Evolutionary conservation across 495 filamentous ascomycete genomes (phyloP).

Genomic region (Immersiella caudata): DNA sequence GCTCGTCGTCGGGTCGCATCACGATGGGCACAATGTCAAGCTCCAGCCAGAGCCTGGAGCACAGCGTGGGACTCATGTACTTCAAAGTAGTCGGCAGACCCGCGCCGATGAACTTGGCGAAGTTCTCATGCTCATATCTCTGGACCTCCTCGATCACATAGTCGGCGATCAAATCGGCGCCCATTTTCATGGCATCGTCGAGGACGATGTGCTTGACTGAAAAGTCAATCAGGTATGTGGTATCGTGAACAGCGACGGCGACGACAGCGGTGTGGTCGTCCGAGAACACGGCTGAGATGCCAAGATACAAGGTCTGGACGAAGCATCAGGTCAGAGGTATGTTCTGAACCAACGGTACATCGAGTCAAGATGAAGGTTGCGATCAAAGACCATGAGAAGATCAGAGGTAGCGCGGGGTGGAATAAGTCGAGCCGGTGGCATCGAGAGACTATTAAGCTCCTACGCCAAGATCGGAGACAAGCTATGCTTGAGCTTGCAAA

Average conservation of each 20-base stretch:
- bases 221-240: constrained; percentile 78
- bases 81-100: constrained; percentile 58
- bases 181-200: constrained; percentile 38
- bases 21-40: constrained; percentile 76
- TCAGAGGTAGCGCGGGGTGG: background rate
- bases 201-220: constrained; percentile 58
- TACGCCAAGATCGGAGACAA: background rate
- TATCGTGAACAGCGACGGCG: constrained; percentile 73
- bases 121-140: constrained; percentile 61
- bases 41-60: constrained; percentile 76
- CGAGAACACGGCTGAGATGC: constrained; percentile 58
- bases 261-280: constrained; percentile 56
- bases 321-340: background rate
- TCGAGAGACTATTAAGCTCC: background rate
- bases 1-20: constrained; percentile 47
- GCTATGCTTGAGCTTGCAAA: background rate
- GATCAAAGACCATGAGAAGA: background rate
- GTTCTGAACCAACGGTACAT: background rate
- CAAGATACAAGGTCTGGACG: constrained; percentile 63
- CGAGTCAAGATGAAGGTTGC: background rate
- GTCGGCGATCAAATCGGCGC: constrained; percentile 53
- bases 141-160: constrained; percentile 57
- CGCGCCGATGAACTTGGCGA: constrained; percentile 68
- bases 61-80: constrained; percentile 60
- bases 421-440: background rate